phyloP scores from a whole-genome alignment of 495 filamentous ascomycete genomes.

The Hypoxylon rickii region DNA sequence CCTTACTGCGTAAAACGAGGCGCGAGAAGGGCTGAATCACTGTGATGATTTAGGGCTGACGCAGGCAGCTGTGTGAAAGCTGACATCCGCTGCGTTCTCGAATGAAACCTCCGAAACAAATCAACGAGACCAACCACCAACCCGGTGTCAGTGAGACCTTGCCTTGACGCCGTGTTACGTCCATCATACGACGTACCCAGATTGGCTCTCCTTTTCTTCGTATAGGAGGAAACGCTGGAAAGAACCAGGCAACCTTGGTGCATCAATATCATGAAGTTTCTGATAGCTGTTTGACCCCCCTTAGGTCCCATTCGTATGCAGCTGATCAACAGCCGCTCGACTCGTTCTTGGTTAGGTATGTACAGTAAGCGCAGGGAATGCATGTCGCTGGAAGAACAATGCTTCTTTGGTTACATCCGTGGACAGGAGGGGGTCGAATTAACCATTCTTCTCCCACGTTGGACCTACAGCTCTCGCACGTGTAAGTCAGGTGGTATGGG shows the following conservation, averaged over 20 bases:
- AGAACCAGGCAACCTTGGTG: conserved; percentile 4
- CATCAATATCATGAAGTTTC: conserved; percentile 15
- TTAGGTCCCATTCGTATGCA: conserved; percentile 4
- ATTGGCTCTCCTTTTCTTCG: neutral
- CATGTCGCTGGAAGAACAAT: conserved; percentile 6
- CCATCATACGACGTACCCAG: neutral
- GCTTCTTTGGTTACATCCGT: conserved; percentile 32
- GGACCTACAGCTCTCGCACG: conserved; percentile 35
- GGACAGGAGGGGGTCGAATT: conserved; percentile 22
- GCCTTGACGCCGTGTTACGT: conserved; percentile 2
- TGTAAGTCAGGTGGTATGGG: conserved; percentile 37
- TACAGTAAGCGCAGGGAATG: conserved; percentile 33
- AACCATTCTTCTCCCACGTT: conserved; percentile 31
- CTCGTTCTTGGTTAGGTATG: conserved; percentile 11
- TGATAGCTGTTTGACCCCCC: conserved; percentile 20
- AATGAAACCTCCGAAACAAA: conserved; percentile 11
- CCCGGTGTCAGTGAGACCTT: conserved; percentile 2
- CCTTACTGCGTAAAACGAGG: conserved; percentile 26
- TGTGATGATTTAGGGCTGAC: conserved; percentile 34
- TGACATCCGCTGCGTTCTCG: neutral
- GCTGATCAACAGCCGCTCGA: conserved; percentile 23
- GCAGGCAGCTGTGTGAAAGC: conserved; percentile 17
- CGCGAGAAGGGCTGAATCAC: conserved; percentile 22
- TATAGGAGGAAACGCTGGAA: conserved; percentile 21
- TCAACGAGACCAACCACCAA: neutral